Evolutionary conservation across 306 rosid species (phyloP).

Genomic region (Rubus idaeus): DNA sequence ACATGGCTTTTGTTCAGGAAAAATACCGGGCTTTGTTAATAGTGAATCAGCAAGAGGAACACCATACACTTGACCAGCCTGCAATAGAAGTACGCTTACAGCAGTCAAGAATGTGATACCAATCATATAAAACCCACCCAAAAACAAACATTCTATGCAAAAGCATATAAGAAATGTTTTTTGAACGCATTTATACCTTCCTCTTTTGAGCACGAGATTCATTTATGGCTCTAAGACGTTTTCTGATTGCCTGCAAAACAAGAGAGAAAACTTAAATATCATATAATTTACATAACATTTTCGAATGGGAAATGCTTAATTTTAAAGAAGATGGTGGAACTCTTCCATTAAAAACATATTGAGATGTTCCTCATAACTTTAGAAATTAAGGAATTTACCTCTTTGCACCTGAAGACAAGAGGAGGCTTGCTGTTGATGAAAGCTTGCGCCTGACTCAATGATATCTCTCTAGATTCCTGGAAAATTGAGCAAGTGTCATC

Average conservation of each 20-base stretch:
- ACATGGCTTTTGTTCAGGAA: slow-evolving; percentile 73
- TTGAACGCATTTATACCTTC: slow-evolving; percentile 52
- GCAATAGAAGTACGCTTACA: slow-evolving; percentile 38
- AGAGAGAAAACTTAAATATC: slow-evolving; percentile 6
- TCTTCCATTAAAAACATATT: slow-evolving; percentile 11
- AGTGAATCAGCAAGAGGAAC: slow-evolving; percentile 83
- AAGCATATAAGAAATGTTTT: not conserved
- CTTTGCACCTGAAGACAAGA: slow-evolving; percentile 69
- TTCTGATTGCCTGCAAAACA: slow-evolving; percentile 72
- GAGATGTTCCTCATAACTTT: slow-evolving; percentile 17
- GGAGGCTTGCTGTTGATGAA: slow-evolving; percentile 42
- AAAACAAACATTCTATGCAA: not conserved
- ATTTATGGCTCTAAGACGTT: slow-evolving; percentile 86
- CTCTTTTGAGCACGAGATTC: slow-evolving; percentile 95
- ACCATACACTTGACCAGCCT: slow-evolving; percentile 98
- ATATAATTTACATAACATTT: not conserved
- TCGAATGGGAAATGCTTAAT: not conserved
- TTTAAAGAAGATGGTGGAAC: slow-evolving; percentile 15
- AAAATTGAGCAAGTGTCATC: slow-evolving; percentile 35
- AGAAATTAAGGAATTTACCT: slow-evolving; percentile 50
- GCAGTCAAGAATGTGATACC: slow-evolving; percentile 26
- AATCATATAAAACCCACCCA: slow-evolving; percentile 5
- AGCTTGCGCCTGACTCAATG: slow-evolving; percentile 54
- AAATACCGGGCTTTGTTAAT: slow-evolving; percentile 70
- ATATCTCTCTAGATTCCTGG: slow-evolving; percentile 86